Conservation (phyloP, 1,284 basidiomycete species). For the Papiliotrema laurentii region DNA sequence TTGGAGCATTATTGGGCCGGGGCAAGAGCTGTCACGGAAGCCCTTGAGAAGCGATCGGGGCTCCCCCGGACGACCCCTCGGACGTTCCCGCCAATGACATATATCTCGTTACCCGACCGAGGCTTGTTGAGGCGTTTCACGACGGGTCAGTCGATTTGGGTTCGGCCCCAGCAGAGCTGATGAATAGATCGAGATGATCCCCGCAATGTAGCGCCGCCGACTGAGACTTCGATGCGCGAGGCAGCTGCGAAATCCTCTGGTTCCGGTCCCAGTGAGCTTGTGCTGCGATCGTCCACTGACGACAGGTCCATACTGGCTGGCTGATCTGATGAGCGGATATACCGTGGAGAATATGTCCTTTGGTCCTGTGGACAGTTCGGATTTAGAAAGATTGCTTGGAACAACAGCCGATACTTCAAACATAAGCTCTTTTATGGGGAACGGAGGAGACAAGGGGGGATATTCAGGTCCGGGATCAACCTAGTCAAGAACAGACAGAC, state of each 20-base stretch:
- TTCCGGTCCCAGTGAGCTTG: slow-evolving; percentile 23
- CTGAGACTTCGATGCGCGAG: slow-evolving; percentile 45
- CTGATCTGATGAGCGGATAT: slow-evolving; percentile 45
- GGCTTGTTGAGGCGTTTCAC: slow-evolving; percentile 47
- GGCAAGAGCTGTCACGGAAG: slow-evolving; percentile 36
- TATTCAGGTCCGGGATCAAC: too few species aligned
- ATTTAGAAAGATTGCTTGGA: slow-evolving; percentile 38
- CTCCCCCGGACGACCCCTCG: slow-evolving; percentile 17
- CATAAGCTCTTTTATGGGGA: neutral
- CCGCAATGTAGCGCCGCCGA: slow-evolving; percentile 44
- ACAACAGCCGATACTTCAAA: neutral
- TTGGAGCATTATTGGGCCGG: slow-evolving; percentile 50
- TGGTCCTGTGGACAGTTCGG: slow-evolving; percentile 42
- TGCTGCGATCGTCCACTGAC: neutral
- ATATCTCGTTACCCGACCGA: slow-evolving; percentile 48
- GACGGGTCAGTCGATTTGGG: slow-evolving; percentile 15
- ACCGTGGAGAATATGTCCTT: slow-evolving; percentile 47
- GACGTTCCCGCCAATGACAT: slow-evolving; percentile 32
- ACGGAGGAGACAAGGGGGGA: neutral
- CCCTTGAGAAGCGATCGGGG: slow-evolving; percentile 43
- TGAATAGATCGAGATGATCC: slow-evolving; percentile 39
- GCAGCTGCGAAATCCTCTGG: slow-evolving; percentile 36
- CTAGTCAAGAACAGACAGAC: too few species aligned
- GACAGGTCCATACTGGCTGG: slow-evolving; percentile 32
- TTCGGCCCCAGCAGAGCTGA: neutral